A percentile compares a stretch with the other conserved stretches of the same genome.
phyloP scores from a whole-genome alignment of 2,329 filamentous ascomycete genomes.

The Fusarium buxicola region DNA sequence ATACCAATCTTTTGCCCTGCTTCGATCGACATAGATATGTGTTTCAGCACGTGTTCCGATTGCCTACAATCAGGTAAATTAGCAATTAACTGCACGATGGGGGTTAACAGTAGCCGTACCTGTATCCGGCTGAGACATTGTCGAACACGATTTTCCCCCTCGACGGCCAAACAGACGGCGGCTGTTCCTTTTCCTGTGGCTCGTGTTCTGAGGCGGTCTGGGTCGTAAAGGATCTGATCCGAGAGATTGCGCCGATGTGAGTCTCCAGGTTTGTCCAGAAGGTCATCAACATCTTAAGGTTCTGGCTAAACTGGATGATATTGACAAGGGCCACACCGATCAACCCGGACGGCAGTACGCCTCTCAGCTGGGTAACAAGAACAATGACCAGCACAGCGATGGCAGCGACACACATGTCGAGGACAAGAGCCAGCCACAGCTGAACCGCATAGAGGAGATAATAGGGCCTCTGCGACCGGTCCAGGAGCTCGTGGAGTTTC shows the following conservation, averaged over 20 bases:
- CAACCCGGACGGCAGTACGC: constrained; percentile 14
- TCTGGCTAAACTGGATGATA: constrained; percentile 48
- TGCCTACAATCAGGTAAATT: neutral
- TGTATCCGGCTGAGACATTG: constrained; percentile 51
- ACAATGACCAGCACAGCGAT: constrained; percentile 38
- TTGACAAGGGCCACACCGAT: constrained; percentile 45
- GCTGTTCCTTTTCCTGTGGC: constrained; percentile 25
- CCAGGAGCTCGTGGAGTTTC: constrained; percentile 50
- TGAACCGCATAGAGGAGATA: constrained; percentile 55
- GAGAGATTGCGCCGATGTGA: constrained; percentile 43
- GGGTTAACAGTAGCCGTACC: neutral
- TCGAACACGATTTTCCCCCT: constrained; percentile 85
- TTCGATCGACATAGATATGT: constrained; percentile 19
- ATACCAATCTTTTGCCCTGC: constrained; percentile 36
- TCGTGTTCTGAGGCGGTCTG: constrained; percentile 29
- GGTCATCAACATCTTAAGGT: constrained; percentile 46
- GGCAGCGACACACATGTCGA: constrained; percentile 38
- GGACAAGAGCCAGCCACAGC: constrained; percentile 42
- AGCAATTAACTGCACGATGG: neutral
- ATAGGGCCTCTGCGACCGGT: constrained; percentile 59
- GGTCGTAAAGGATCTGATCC: constrained; percentile 37
- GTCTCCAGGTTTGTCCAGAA: constrained; percentile 49
- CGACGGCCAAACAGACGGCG: constrained; percentile 83
- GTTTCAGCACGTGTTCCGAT: constrained; percentile 16
- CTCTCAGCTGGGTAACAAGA: constrained; percentile 32